phyloP scores from a whole-genome alignment of 2,329 filamentous ascomycete species.

The Claviceps arundinis region DNA sequence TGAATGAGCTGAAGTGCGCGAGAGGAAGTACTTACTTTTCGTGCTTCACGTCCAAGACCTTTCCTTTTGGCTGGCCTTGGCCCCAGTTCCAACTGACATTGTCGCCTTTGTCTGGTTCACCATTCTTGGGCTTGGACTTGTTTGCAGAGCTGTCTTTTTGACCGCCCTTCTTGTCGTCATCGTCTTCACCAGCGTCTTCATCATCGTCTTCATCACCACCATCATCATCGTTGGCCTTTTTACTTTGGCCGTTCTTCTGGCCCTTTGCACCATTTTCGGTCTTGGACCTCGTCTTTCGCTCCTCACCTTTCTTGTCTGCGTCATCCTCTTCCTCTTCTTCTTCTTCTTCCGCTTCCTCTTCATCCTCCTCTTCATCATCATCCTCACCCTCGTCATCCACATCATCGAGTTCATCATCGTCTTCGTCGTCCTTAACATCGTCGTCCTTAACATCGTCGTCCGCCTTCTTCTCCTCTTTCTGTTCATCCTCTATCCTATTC shows the following conservation, averaged over 20 bases:
- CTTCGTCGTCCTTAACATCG: constrained; percentile 1
- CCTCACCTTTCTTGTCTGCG: not conserved
- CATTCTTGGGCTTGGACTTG: constrained; percentile 8
- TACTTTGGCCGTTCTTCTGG: not conserved
- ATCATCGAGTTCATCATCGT: constrained; percentile 3
- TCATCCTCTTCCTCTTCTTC: not conserved
- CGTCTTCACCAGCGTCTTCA: not conserved
- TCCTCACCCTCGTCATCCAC: constrained; percentile 3
- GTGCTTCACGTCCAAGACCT: constrained; percentile 29
- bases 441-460: constrained; percentile 3
- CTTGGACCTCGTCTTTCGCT: not conserved
- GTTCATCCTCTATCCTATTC: not conserved
- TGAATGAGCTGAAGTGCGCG: too few species aligned
- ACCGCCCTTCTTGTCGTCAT: not conserved
- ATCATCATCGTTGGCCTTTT: not conserved
- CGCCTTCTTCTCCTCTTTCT: constrained; percentile 3
- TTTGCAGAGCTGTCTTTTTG: constrained; percentile 3
- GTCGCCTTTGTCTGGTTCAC: constrained; percentile 24
- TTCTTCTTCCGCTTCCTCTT: not conserved
- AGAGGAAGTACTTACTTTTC: constrained; percentile 21
- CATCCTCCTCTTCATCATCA: not conserved
- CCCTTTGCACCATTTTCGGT: not conserved
- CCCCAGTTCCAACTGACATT: constrained; percentile 36
- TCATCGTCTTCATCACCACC: not conserved
- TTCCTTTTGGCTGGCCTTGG: constrained; percentile 27